Base-by-base conservation (phyloP, 2,329 filamentous ascomycete species). In the Aspergillus intermedius region DNA sequence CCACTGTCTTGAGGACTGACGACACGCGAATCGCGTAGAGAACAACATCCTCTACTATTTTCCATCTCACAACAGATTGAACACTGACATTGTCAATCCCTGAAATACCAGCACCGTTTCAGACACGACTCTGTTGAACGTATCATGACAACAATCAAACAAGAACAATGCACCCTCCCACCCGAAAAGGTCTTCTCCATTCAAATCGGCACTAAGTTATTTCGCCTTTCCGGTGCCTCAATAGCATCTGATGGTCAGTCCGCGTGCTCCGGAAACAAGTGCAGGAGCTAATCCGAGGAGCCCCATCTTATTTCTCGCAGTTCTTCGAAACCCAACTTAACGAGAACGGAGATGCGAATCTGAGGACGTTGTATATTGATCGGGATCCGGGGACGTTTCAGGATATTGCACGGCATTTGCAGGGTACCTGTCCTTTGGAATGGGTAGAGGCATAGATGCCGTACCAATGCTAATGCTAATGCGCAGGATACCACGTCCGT, bases 291-390 rank as follows among this genome's bases (percentile, higher is more conserved):
- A 82, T 64, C 71, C 67, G 65, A 74, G 75, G 72, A 95, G 91
- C 90, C 62, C 91, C 91, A 50, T 96, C 91, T 44, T 96, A 96
- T 69, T 96, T 97, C 72, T 95, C 91, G 17, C 86, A 89, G 59
- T 96, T 93, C 74, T 97, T 97, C 69, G 78, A 84, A 58, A 87
- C 88, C 60, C 91, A 96, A 71, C 71, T 96, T 37, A 78, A 80
- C 49, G 72, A 76, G 57, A 84, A 79, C 44, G 78, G 79, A 42
- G 37, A 10, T 15, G 77, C 70, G 39, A 74, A 72, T 46, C 70
- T 95, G 50, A 83, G 86, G 56, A 95, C 91, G 0, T 77, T 97
- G 5, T 96, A 96, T 71, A 96, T 97, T 62, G 91, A 97, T 68
- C 86, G 91, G 52, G 91, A 97, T 68, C 91, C 91, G 0, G 77